Evolutionary conservation across 371 early-diverging fungal species (phyloP).

Genomic region (Zopfochytrium polystomum): DNA sequence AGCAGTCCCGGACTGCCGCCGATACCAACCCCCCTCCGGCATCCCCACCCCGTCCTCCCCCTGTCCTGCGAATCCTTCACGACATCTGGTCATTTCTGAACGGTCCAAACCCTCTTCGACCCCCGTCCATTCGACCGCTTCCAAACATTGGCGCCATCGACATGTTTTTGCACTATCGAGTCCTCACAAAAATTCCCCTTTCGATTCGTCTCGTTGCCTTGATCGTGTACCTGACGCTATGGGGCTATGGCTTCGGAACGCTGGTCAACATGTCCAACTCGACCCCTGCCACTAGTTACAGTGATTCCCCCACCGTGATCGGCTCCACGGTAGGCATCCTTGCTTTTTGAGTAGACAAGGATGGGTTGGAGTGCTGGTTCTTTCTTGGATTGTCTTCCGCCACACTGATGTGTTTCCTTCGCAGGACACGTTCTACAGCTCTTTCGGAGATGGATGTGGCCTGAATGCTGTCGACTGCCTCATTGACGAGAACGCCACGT

Average conservation of each 20-base stretch:
- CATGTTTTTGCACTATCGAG: not conserved
- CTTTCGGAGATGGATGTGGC: not conserved
- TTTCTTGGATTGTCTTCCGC: too few species aligned
- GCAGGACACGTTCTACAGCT: too few species aligned
- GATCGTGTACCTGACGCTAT: not conserved
- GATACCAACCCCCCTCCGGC: too few species aligned
- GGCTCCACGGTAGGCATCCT: not conserved
- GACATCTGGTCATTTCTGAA: too few species aligned
- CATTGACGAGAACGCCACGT: not conserved
- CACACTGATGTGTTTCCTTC: too few species aligned
- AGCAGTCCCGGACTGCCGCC: too few species aligned
- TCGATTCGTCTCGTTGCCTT: not conserved
- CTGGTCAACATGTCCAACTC: not conserved
- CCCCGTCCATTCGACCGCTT: not conserved
- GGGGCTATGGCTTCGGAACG: not conserved
- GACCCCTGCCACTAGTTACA: not conserved
- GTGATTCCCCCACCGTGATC: not conserved
- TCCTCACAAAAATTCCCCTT: not conserved
- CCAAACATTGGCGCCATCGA: not conserved
- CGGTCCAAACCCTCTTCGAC: not conserved
- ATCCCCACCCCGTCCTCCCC: too few species aligned
- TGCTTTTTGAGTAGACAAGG: too few species aligned
- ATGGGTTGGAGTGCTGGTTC: too few species aligned
- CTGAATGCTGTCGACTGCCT: not conserved
- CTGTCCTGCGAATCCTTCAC: too few species aligned